Conservation (phyloP, 2,329 filamentous ascomycete genomes). For the Diplocarpon mali region DNA sequence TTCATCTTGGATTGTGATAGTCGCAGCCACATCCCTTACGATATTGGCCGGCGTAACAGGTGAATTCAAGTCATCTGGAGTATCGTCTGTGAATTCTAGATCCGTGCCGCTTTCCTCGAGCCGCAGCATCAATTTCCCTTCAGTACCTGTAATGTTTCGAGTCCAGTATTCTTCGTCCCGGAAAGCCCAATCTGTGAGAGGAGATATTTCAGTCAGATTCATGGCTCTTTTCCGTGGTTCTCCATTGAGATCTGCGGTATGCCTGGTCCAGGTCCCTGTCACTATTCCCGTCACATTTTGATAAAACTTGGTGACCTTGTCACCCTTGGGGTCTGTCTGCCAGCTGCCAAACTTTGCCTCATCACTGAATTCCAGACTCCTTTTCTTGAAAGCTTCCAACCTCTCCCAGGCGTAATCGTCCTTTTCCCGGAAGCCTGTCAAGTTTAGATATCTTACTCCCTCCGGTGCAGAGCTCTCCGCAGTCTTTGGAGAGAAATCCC, state of each 20-base stretch:
- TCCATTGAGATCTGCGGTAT: slow-evolving; percentile 18
- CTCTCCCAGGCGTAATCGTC: slow-evolving; percentile 74
- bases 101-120: slow-evolving; percentile 39
- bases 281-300: slow-evolving; percentile 28
- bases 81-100: background rate
- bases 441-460: slow-evolving; percentile 44
- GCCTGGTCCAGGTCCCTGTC: slow-evolving; percentile 24
- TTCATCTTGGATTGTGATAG: slow-evolving; percentile 61
- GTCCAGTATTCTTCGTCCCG: slow-evolving; percentile 48
- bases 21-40: slow-evolving; percentile 59
- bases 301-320: slow-evolving; percentile 21
- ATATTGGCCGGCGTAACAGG: slow-evolving; percentile 26
- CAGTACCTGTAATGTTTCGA: slow-evolving; percentile 66
- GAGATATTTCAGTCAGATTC: slow-evolving; percentile 55
- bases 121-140: slow-evolving; percentile 59
- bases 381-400: slow-evolving; percentile 52
- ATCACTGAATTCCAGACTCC: slow-evolving; percentile 49
- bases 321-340: slow-evolving; percentile 6
- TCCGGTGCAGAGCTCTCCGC: slow-evolving; percentile 17
- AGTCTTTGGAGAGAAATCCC: slow-evolving; percentile 42
- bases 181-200: slow-evolving; percentile 52
- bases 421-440: slow-evolving; percentile 65
- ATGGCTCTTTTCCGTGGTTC: slow-evolving; percentile 31
- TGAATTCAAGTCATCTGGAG: background rate
- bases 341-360: slow-evolving; percentile 33